Evolutionary conservation across 768 basidiomycete species (phyloP).

Genomic region (Mrakia gelida): DNA sequence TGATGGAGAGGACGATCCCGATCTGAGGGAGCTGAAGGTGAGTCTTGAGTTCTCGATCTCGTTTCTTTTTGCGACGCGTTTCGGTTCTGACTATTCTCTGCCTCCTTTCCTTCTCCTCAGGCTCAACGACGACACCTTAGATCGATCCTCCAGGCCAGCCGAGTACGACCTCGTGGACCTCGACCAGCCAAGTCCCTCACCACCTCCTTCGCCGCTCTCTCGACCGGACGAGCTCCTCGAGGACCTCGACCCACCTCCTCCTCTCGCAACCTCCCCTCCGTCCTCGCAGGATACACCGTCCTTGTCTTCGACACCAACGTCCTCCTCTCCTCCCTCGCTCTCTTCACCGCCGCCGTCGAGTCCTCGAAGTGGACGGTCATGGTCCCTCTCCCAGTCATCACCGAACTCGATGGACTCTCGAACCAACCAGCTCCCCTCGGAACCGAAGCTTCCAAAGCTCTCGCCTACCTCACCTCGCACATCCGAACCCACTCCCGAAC

Average conservation of each 20-base stretch:
- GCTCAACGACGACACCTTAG: constrained; percentile 28
- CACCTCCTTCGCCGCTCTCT: constrained; percentile 1
- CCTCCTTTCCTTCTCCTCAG: not conserved
- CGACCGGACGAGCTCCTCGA: constrained; percentile 3
- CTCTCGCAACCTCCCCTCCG: constrained; percentile 38
- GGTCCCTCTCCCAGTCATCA: constrained; percentile 79
- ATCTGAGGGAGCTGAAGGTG: constrained; percentile 74
- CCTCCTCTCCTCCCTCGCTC: constrained; percentile 71
- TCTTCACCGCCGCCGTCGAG: constrained; percentile 72
- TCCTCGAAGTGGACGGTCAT: constrained; percentile 79
- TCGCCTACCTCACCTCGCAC: constrained; percentile 69
- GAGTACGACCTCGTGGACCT: not conserved
- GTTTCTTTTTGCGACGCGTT: not conserved
- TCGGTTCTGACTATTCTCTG: not conserved
- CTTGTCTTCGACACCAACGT: constrained; percentile 96
- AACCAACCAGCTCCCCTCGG: constrained; percentile 63
- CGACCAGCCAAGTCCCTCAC: constrained; percentile 2
- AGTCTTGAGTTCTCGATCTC: constrained; percentile 29
- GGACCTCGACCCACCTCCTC: constrained; percentile 26
- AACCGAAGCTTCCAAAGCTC: constrained; percentile 65
- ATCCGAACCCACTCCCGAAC: constrained; percentile 67
- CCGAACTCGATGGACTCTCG: constrained; percentile 89
- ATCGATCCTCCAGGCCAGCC: constrained; percentile 20
- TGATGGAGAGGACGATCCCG: constrained; percentile 50
- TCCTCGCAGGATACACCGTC: constrained; percentile 79